phyloP scores from a whole-genome alignment of 495 filamentous ascomycete species.

The Xylaria bambusicola region DNA sequence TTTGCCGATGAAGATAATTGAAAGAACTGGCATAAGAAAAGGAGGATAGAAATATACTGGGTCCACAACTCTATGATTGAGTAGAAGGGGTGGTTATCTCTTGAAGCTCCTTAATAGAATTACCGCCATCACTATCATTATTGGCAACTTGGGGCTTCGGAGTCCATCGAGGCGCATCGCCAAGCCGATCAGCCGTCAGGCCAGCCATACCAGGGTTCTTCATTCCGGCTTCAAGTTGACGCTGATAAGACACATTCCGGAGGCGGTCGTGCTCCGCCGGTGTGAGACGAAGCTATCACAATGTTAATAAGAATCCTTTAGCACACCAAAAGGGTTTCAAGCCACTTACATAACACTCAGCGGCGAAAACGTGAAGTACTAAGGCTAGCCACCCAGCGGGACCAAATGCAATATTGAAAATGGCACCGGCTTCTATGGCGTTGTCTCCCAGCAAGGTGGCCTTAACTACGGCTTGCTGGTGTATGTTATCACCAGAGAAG shows the following conservation, averaged over 20 bases:
- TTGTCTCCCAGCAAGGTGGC: constrained; percentile 32
- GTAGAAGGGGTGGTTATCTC: no score
- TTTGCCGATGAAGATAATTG: no score
- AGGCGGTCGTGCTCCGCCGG: constrained; percentile 51
- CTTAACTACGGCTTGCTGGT: constrained; percentile 32
- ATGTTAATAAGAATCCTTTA: no score
- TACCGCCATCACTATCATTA: not conserved
- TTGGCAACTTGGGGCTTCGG: constrained; percentile 6
- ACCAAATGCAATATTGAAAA: constrained; percentile 45
- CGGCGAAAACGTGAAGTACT: constrained; percentile 44
- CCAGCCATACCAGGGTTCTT: constrained; percentile 50
- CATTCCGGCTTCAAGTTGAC: constrained; percentile 53
- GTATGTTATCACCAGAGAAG: constrained; percentile 26
- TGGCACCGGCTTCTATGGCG: constrained; percentile 36
- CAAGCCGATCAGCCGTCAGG: constrained; percentile 45
- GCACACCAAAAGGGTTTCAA: no score
- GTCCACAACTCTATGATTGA: not conserved
- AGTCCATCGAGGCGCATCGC: constrained; percentile 42
- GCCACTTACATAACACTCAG: no score
- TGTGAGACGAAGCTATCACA: constrained; percentile 45
- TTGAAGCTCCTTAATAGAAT: not conserved
- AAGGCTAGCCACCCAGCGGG: constrained; percentile 48
- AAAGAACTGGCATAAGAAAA: not conserved
- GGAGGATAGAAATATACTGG: no score
- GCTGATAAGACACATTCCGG: constrained; percentile 50